phyloP scores from a whole-genome alignment of 305 asterid species.

The Fraxinus nigra region DNA sequence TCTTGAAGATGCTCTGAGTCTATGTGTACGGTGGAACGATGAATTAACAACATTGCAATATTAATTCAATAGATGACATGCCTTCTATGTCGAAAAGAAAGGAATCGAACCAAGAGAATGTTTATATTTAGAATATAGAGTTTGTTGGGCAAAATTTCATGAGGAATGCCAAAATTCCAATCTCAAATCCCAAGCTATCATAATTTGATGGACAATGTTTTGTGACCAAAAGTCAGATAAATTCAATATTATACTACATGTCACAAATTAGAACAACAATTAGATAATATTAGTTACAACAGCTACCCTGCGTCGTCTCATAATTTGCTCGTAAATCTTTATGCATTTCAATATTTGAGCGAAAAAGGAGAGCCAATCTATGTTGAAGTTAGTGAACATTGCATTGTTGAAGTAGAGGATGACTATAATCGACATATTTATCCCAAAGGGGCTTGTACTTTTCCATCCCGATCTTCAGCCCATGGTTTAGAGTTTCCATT shows the following conservation, averaged over 20 bases:
- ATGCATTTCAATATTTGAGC: constrained; percentile 24
- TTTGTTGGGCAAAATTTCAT: no score
- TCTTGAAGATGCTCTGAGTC: no score
- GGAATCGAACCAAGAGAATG: background rate
- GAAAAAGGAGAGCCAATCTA: background rate
- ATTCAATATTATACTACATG: constrained; percentile 34
- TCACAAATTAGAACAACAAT: constrained; percentile 20
- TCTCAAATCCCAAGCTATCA: constrained; percentile 14
- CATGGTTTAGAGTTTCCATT: constrained; percentile 85
- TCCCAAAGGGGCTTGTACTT: constrained; percentile 76
- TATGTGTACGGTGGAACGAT: background rate
- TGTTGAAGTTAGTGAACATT: constrained; percentile 43
- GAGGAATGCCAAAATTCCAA: background rate
- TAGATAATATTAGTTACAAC: constrained; percentile 21
- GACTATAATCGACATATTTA: constrained; percentile 57
- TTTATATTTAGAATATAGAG: background rate
- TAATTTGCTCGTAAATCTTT: constrained; percentile 19
- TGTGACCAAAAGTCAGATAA: constrained; percentile 9
- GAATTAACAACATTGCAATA: background rate
- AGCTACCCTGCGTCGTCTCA: constrained; percentile 18
- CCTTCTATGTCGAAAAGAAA: background rate
- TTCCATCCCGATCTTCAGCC: constrained; percentile 74
- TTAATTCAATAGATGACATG: background rate
- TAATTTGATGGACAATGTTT: constrained; percentile 7
- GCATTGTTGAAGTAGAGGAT: constrained; percentile 60